Evolutionary conservation across 1,284 basidiomycete species (phyloP), one percentile per base, ranked within the genome.

Genomic region (Cutaneotrichosporon sp.): DNA sequence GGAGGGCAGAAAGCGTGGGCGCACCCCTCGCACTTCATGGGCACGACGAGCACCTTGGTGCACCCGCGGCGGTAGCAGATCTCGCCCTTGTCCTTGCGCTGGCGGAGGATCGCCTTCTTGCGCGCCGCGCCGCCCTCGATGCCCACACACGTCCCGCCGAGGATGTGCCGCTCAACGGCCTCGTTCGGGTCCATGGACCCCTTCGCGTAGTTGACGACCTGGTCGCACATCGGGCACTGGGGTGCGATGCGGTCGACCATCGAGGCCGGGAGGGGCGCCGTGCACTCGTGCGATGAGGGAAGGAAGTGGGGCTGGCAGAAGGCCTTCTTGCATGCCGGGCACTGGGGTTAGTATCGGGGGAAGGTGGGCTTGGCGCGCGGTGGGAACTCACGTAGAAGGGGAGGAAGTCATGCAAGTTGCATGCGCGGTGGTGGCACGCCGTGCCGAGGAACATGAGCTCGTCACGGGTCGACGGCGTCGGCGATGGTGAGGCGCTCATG

Each of bases 261-360:
- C 22, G 71, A 72, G 13, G 74, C 50, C 18, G 78, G 78, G 11
- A 79, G 69, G 1, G 77, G 77, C 2, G 76, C 67, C 0, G 69
- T 72, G 58, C 79, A 80, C 2, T 63, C 33, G 59, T 80, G 79
- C 29, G 68, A 66, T 5, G 72, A 72, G 18, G 78, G 75, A 3
- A 76, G 72, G 62, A 79, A 79, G 63, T 80, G 79, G 6, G 73
- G 70, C 60, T 77, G 77, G 64, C 79, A 80, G 67, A 71, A 80
- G 24, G 78, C 69, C 25, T 65, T 63, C 27, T 74, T 67, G 65
- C 79, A 80, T 69, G 77, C 78, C 60, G 77, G 78, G 56, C 79
- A 80, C 74, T 77, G 63, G 29, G 6, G 63, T 65, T 18, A 65
- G 56, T 36, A 4, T 16, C 33, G 3, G 22, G 22, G 18, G 59